Evolutionary conservation across 1,284 basidiomycete species (phyloP), one percentile per base, ranked within the genome.

Genomic region (Cystobasidiaceae sp.): DNA sequence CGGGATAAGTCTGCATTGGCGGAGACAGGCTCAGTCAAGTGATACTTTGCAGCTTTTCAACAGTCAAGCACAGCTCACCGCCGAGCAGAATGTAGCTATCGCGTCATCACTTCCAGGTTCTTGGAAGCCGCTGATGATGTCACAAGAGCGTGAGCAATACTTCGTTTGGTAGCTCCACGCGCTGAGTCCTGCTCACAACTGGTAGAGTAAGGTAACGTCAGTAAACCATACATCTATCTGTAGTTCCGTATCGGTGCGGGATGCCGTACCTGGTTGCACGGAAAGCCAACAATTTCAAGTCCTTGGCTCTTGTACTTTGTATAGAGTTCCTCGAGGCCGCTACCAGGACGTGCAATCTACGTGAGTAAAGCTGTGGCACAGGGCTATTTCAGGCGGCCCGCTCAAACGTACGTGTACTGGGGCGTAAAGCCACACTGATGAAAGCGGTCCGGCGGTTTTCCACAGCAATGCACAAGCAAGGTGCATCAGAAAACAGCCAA

Each of bases 271-370:
- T 82, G 79, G 71, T 81, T 79, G 65, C 77, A 79, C 7, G 68
- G 68, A 48, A 67, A 67, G 13, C 69, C 69, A 15, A 70, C 46
- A 15, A 70, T 64, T 54, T 77, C 77, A 25, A 82, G 71, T 9
- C 81, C 81, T 64, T 78, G 71, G 51, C 79, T 77, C 34, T 75
- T 73, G 75, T 80, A 83, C 61, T 76, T 74, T 67, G 80, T 77
- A 77, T 82, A 75, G 13, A 83, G 73, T 67, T 78, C 60, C 19
- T 66, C 65, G 3, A 67, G 37, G 3, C 62, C 69, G 11, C 54
- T 56, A 28, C 13, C 11, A 15, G n/a, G 4, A 19, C 39, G 13
- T 46, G 39, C n/a, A n/a, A n/a, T n/a, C n/a, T n/a, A n/a, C n/a
- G n/a, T n/a, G n/a, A n/a, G n/a, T n/a, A n/a, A n/a, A n/a, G n/a